Evolutionary conservation across 441 rosid genomes (phyloP).

Genomic region (Erysimum pusillum): DNA sequence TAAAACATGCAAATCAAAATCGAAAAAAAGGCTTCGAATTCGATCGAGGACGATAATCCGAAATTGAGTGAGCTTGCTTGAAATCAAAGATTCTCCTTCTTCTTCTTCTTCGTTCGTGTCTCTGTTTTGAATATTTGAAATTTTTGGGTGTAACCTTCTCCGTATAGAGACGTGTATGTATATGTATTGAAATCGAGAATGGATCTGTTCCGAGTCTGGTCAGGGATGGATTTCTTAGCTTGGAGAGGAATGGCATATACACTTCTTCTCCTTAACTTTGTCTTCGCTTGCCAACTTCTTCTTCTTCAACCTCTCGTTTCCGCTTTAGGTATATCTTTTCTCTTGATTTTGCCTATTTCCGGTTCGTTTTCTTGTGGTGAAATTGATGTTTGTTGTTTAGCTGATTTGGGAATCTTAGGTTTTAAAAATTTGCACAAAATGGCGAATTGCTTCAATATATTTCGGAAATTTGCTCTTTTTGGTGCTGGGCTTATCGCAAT

Average conservation of each 20-base stretch:
- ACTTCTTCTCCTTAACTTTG: slow-evolving; percentile 73
- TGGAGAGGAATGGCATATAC: slow-evolving; percentile 75
- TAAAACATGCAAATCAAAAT: slow-evolving; percentile 39
- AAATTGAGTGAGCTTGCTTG: slow-evolving; percentile 19
- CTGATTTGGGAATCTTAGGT: slow-evolving; percentile 26
- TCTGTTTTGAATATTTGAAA: not conserved
- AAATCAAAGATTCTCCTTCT: slow-evolving; percentile 29
- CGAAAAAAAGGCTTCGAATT: slow-evolving; percentile 35
- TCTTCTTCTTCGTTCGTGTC: no score
- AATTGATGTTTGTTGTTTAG: slow-evolving; percentile 9
- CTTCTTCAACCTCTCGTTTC: slow-evolving; percentile 95
- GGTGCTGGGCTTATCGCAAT: slow-evolving; percentile 17
- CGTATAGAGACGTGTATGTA: not conserved
- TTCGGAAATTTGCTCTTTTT: not conserved
- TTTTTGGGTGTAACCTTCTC: slow-evolving; percentile 6
- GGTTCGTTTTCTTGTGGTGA: not conserved
- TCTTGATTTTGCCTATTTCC: not conserved
- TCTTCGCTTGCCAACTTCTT: slow-evolving; percentile 79
- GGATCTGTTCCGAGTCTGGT: slow-evolving; percentile 52
- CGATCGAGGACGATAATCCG: slow-evolving; percentile 24
- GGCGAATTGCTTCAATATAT: not conserved
- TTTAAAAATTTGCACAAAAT: not conserved
- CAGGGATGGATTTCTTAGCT: slow-evolving; percentile 67
- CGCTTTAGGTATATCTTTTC: slow-evolving; percentile 59
- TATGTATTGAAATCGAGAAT: slow-evolving; percentile 40